phyloP scores from a whole-genome alignment of 2,329 filamentous ascomycete species.

The Phoma sp. region DNA sequence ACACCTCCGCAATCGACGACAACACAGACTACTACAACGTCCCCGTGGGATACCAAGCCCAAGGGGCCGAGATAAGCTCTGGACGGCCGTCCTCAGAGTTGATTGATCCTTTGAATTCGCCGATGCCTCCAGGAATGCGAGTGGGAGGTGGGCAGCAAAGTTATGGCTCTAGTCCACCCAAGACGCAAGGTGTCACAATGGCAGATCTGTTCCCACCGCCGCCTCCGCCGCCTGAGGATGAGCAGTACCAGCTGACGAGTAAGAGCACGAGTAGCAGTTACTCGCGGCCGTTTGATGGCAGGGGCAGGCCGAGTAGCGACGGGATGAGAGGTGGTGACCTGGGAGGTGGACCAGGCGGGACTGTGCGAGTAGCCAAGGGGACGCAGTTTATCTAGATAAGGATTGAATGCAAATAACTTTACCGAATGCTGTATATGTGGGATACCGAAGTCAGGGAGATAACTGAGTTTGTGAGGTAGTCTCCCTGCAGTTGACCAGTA shows the following conservation, averaged over 20 bases:
- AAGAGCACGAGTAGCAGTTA: constrained; percentile 11
- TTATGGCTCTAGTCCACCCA: constrained; percentile 7
- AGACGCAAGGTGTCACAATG: constrained; percentile 17
- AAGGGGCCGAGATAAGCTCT: background rate
- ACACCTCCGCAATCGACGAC: constrained; percentile 14
- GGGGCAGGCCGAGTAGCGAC: constrained; percentile 1
- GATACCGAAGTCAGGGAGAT: no score
- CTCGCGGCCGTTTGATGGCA: constrained; percentile 10
- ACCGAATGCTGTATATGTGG: no score
- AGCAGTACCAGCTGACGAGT: constrained; percentile 5
- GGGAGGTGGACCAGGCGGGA: background rate
- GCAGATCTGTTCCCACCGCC: constrained; percentile 22
- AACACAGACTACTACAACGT: constrained; percentile 16
- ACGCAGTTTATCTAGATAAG: background rate
- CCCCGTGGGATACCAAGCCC: constrained; percentile 18
- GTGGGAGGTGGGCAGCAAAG: background rate
- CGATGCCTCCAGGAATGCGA: background rate
- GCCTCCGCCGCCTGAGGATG: constrained; percentile 4
- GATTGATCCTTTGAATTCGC: constrained; percentile 11
- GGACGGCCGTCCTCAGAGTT: constrained; percentile 22
- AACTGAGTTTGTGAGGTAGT: no score
- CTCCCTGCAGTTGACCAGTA: no score
- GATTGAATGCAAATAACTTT: background rate
- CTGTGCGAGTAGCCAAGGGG: background rate
- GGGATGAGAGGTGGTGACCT: background rate